These are phyloP conservation scores for Dryas integrifolia DNA, from an alignment of 331 rosid species.

Conservation along the genomic window DNA sequence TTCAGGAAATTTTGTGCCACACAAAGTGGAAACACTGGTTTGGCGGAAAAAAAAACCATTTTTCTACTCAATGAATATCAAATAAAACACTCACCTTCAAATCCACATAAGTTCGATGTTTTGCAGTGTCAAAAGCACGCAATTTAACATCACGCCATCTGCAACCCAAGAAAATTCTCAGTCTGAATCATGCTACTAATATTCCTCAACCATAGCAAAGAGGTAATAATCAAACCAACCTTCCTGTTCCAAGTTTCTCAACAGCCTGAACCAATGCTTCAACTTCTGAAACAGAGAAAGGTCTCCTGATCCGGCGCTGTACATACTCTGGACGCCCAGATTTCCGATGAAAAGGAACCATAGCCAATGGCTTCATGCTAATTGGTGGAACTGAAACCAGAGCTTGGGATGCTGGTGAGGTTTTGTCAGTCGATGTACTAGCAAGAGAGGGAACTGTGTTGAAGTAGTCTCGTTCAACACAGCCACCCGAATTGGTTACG, in stretches of 20 bases:
- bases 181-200: not conserved
- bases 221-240: slow-evolving; percentile 33
- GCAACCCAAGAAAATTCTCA: slow-evolving; percentile 5
- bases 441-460: slow-evolving; percentile 39
- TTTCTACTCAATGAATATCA: not conserved
- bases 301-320: slow-evolving; percentile 87
- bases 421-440: slow-evolving; percentile 45
- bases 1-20: not conserved
- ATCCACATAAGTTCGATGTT: slow-evolving; percentile 87
- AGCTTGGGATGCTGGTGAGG: slow-evolving; percentile 53
- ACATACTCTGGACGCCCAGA: slow-evolving; percentile 53
- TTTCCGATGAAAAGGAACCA: slow-evolving; percentile 63
- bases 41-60: not conserved
- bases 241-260: slow-evolving; percentile 92
- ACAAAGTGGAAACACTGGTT: no score
- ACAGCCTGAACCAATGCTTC: slow-evolving; percentile 86
- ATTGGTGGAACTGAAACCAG: slow-evolving; percentile 64
- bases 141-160: slow-evolving; percentile 89
- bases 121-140: slow-evolving; percentile 69
- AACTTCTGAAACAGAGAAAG: slow-evolving; percentile 91
- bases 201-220: not conserved
- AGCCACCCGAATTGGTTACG: slow-evolving; percentile 40
- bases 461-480: slow-evolving; percentile 47
- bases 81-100: slow-evolving; percentile 54
- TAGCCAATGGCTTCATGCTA: slow-evolving; percentile 59